Evolutionary conservation across 139 green algal species (phyloP).

Genomic region (Coelastrella sp.): DNA sequence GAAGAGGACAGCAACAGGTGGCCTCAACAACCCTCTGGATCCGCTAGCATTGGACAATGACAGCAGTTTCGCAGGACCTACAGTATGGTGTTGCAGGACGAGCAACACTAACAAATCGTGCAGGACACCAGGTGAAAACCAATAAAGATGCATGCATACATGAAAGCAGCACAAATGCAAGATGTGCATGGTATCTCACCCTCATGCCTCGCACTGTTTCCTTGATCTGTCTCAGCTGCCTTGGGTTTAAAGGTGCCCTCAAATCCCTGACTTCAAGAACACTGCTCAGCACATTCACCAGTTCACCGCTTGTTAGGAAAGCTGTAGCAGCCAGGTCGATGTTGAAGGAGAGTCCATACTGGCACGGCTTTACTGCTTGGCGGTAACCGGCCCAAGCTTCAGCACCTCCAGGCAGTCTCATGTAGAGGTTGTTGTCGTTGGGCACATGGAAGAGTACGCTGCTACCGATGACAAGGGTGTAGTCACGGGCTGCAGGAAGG

Average conservation of each 20-base stretch:
- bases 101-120: too few relatives aligned
- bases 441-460: slow-evolving; percentile 48
- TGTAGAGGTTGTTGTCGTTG: slow-evolving; percentile 23
- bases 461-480: slow-evolving; percentile 37
- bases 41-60: neutral
- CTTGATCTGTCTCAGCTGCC: slow-evolving; percentile 5
- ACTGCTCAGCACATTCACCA: slow-evolving; percentile 43
- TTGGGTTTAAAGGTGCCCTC: neutral
- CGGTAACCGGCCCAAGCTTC: slow-evolving; percentile 51
- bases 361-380: slow-evolving; percentile 48
- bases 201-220: slow-evolving; percentile 37
- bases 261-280: slow-evolving; percentile 21
- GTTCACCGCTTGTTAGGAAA: slow-evolving; percentile 58
- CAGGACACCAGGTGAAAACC: too few relatives aligned
- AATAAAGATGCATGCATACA: too few relatives aligned
- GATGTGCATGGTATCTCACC: neutral
- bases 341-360: slow-evolving; percentile 67
- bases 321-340: slow-evolving; percentile 68
- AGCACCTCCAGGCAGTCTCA: slow-evolving; percentile 23
- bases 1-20: neutral
- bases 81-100: too few relatives aligned
- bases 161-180: neutral
- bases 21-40: neutral
- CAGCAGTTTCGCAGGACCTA: too few relatives aligned
- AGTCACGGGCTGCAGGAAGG: slow-evolving; percentile 38